Evolutionary conservation across 495 filamentous ascomycete species (phyloP).

Genomic region (Neurospora tetrasperma): DNA sequence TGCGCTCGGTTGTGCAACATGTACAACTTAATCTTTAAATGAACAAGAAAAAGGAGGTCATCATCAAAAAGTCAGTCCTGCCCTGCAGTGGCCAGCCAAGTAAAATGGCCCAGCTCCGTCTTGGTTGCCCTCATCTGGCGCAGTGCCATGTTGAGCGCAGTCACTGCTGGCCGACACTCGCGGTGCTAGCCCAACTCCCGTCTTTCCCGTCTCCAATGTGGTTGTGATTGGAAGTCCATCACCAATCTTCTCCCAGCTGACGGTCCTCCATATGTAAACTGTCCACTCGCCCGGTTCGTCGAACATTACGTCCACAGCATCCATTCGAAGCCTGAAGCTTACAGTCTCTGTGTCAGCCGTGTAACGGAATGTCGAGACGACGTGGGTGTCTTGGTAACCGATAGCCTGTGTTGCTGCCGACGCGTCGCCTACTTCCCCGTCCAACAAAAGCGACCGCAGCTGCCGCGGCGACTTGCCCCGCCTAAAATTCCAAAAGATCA

Average conservation of each 20-base stretch:
- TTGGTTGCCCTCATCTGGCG: neutral
- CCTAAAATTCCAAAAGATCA: slow-evolving; percentile 20
- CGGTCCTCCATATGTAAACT: slow-evolving; percentile 15
- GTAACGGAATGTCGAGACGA: slow-evolving; percentile 20
- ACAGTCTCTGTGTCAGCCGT: slow-evolving; percentile 9
- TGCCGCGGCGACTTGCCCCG: neutral
- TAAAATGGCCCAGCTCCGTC: neutral
- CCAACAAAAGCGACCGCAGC: slow-evolving; percentile 7
- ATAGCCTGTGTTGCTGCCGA: slow-evolving; percentile 2
- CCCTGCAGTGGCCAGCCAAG: neutral
- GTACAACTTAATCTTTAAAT: neutral
- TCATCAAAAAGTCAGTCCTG: neutral
- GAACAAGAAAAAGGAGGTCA: neutral
- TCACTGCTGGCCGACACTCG: neutral
- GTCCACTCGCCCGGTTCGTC: slow-evolving; percentile 12
- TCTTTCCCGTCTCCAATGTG: neutral
- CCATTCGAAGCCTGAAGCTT: slow-evolving; percentile 21
- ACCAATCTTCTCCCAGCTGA: neutral
- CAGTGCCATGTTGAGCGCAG: neutral
- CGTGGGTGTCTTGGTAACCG: slow-evolving; percentile 13
- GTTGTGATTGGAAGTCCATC: neutral
- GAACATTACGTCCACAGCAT: slow-evolving; percentile 17
- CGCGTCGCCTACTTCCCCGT: slow-evolving; percentile 11
- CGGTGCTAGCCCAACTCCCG: neutral
- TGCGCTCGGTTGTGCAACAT: neutral